Evolutionary conservation across 2,329 filamentous ascomycete genomes (phyloP), one percentile per base, ranked within the genome.

Genomic region (Ophiobolus disseminans): DNA sequence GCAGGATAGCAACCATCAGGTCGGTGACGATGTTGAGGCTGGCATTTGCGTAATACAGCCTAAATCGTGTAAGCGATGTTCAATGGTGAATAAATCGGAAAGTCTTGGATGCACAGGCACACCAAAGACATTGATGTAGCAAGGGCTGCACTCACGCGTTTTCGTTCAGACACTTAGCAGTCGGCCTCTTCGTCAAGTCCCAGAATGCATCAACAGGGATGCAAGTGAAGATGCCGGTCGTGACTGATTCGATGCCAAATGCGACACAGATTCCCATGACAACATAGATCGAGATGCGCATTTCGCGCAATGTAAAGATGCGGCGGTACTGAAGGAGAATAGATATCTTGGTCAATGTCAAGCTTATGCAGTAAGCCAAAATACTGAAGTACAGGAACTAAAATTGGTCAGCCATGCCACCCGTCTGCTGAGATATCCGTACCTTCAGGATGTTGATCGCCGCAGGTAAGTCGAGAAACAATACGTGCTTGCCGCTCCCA

Each of bases 371-470:
- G 36, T 63, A 63, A 25, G 47, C 23, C 5, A 57, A 21, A 37
- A 63, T 62, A 40, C 58, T 60, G 42, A 58, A 54, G 41, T 49
- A 63, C 4, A 63, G 46, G 26, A 50, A 62, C 60, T 63, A n/a
- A 22, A n/a, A 14, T 11, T 13, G n/a, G 25, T 58, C 8, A 60
- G 50, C 36, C 1, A 19, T 9, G 25, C 25, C 5, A 3, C n/a
- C n/a, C n/a, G 10, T 3, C 3, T 28, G n/a, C n/a, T 28, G 25
- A n/a, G 10, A 28, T 28, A n/a, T 5, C 25, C 25, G 3, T 28
- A 28, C 5, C 25, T 28, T 28, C 9, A 28, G 25, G 25, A 28
- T 28, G 3, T 28, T n/a, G 10, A 28, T n/a, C 5, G n/a, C 25
- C 2, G 25, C 25, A 28, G 25, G n/a, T 5, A 28, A 28, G 9